A percentile compares a stretch with the other conserved stretches of the same genome.
These are phyloP conservation scores for Copromyces sp. DNA, from an alignment of 495 filamentous ascomycete genomes.

Conservation along the genomic window DNA sequence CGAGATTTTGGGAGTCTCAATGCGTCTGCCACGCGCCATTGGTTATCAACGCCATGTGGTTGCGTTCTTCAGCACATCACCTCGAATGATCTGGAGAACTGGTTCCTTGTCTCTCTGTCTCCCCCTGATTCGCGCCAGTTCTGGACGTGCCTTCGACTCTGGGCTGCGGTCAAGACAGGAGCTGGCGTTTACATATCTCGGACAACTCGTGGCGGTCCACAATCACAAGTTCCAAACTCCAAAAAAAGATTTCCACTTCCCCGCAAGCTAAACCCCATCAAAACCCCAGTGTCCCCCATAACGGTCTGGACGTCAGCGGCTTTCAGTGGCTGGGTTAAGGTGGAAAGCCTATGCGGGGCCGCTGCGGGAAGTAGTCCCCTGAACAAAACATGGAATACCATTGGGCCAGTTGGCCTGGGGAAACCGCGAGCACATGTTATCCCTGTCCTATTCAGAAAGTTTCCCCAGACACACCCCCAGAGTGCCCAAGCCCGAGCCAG, in stretches of 20 bases:
- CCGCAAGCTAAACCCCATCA: not conserved
- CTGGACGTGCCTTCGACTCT: not conserved
- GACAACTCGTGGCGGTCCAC: not conserved
- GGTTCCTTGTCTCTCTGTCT: not conserved
- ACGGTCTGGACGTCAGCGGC: not conserved
- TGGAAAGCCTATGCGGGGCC: not conserved
- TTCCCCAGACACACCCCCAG: not conserved
- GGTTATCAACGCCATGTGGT: not conserved
- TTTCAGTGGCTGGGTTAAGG: not conserved
- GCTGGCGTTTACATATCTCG: not conserved
- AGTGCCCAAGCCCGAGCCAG: not conserved
- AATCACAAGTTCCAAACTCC: not conserved
- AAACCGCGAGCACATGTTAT: not conserved
- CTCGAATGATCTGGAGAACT: not conserved
- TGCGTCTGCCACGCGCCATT: not conserved
- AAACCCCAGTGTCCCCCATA: not conserved
- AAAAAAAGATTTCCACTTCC: not conserved
- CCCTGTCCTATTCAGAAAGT: not conserved
- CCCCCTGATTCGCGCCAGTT: not conserved
- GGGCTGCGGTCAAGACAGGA: not conserved
- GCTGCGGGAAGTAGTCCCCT: not conserved
- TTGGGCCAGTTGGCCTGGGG: not conserved
- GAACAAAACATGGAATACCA: not conserved
- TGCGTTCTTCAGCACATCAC: not conserved
- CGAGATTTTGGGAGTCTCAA: not conserved